Conservation (phyloP, 2,329 filamentous ascomycete species). For the Aspergillus aculeatus region DNA sequence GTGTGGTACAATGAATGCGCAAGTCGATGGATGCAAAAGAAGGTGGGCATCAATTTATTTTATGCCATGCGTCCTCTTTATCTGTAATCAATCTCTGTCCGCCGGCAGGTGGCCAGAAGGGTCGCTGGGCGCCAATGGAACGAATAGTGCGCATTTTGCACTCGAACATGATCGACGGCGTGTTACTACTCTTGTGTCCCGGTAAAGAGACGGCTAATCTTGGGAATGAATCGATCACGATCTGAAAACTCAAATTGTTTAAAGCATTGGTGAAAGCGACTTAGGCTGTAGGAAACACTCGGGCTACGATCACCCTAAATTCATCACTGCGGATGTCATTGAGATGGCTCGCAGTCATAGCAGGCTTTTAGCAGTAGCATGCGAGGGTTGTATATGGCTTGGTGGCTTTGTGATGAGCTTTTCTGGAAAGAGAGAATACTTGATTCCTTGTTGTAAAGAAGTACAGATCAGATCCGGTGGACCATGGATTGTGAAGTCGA, state of each 20-base stretch:
- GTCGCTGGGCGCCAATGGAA: conserved; percentile 10
- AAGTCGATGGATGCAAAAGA: not conserved
- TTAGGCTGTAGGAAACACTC: not conserved
- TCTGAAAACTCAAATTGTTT: not conserved
- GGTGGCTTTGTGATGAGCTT: not conserved
- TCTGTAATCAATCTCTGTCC: not conserved
- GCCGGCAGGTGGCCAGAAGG: not conserved
- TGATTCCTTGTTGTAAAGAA: not conserved
- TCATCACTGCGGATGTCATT: not conserved
- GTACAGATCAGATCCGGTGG: not conserved
- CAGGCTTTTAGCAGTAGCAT: not conserved
- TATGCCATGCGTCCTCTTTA: not conserved
- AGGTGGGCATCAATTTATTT: not conserved
- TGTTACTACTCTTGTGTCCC: not conserved
- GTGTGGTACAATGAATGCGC: not conserved
- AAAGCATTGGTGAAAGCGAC: not conserved
- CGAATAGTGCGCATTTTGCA: not conserved
- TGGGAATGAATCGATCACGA: not conserved
- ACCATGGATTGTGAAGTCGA: not conserved
- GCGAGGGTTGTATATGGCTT: not conserved
- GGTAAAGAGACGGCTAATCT: not conserved
- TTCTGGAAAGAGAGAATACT: not conserved
- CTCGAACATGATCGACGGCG: not conserved
- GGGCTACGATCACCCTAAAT: not conserved
- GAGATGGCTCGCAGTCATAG: not conserved